These are phyloP conservation scores for Tricholoma terreum DNA, from an alignment of 768 basidiomycete genomes.

Conservation along the genomic window DNA sequence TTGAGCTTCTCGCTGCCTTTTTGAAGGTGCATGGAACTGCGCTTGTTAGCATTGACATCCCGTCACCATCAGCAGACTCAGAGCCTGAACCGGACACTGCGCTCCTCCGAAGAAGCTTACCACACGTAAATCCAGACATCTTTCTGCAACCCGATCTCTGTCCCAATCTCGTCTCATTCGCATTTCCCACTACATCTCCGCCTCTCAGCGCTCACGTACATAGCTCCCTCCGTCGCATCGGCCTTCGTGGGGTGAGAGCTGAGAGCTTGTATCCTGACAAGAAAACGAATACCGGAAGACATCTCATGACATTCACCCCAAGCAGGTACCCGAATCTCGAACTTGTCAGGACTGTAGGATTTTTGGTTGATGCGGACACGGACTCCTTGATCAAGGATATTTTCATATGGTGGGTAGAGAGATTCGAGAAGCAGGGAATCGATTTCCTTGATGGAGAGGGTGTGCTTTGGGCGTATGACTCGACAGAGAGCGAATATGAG, in stretches of 20 bases:
- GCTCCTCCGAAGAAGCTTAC: slow-evolving; percentile 20
- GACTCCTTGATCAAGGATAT: slow-evolving; percentile 44
- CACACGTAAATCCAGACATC: slow-evolving; percentile 36
- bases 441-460: slow-evolving; percentile 55
- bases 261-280: slow-evolving; percentile 45
- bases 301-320: slow-evolving; percentile 41
- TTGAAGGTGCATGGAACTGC: slow-evolving; percentile 40
- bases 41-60: slow-evolving; percentile 39
- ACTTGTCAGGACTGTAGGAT: slow-evolving; percentile 45
- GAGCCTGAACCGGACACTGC: slow-evolving; percentile 31
- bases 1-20: slow-evolving; percentile 31
- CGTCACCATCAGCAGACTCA: slow-evolving; percentile 31
- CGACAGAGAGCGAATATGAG: neutral
- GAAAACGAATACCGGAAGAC: slow-evolving; percentile 31
- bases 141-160: slow-evolving; percentile 43
- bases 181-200: slow-evolving; percentile 38
- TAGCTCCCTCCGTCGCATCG: slow-evolving; percentile 43
- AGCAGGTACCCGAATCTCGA: slow-evolving; percentile 44
- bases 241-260: slow-evolving; percentile 40
- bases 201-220: slow-evolving; percentile 26
- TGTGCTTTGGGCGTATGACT: slow-evolving; percentile 50
- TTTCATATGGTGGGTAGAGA: slow-evolving; percentile 54
- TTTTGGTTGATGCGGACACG: slow-evolving; percentile 43
- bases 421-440: slow-evolving; percentile 46
- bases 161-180: slow-evolving; percentile 43